Evolutionary conservation across 1,139 yeast species (phyloP), one percentile per base, ranked within the genome.

Genomic region (Insectozyma bohioensis): DNA sequence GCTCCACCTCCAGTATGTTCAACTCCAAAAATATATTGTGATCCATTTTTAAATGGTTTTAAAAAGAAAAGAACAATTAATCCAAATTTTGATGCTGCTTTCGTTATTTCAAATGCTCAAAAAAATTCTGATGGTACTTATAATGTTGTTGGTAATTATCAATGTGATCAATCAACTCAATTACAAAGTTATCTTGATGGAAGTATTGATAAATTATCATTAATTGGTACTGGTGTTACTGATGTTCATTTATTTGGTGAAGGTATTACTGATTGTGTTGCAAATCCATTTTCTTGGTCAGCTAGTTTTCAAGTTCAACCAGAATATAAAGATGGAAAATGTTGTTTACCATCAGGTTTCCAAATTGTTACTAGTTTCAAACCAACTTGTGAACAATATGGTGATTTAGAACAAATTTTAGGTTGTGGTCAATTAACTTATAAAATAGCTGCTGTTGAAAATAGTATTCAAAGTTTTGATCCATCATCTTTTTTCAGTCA

Each of bases 381-480:
- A 37, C 86, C 85, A 9, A 88, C 81, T 47, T 87, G 88, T 8
- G 78, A 12, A 16, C 86, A 85, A 9, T 88, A 81, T 47, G 87
- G 88, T 8, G 78, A 12, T 17, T 26, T 30, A 17, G 33, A 28
- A 21, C 28, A 32, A 15, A 24, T 38, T 12, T 35, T 38, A 18
- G 41, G 38, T 16, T 11, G 23, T 19, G 17, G 15, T n/a, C 18
- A 20, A n/a, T 20, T 31, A 7, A 12, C 18, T 12, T 33, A 33
- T 30, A 35, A 33, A 28, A 25, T 35, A 18, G 24, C 30, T 12
- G 28, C 36, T 5, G 10, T 24, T 20, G 19, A 22, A 20, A 26
- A 28, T 21, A 24, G 20, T 18, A 5, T 33, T 11, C 24, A 19
- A 29, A 25, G 26, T 30, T 28, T 36, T 30, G 31, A 27, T 27